Evolutionary conservation across 2,329 filamentous ascomycete species (phyloP).

Genomic region (Colletotrichum spaethianum): DNA sequence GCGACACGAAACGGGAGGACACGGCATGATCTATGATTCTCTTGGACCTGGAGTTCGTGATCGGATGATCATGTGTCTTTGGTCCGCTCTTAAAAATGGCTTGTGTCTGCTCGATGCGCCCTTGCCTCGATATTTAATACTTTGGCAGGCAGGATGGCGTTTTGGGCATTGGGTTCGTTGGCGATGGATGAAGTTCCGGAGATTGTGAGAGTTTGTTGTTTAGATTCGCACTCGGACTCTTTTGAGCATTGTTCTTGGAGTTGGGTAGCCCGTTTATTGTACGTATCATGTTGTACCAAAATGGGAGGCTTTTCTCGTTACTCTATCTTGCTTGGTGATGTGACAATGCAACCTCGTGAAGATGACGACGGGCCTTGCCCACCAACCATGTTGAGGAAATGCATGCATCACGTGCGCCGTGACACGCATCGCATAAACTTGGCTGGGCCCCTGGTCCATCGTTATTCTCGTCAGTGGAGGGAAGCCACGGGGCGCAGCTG

Average conservation of each 20-base stretch:
- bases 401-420: conserved; percentile 27
- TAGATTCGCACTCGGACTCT: conserved; percentile 34
- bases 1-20: conserved; percentile 35
- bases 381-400: neutral
- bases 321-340: neutral
- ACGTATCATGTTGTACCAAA: conserved; percentile 40
- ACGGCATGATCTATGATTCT: conserved; percentile 42
- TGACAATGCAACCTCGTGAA: neutral
- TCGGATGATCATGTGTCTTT: conserved; percentile 40
- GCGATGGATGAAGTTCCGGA: conserved; percentile 36
- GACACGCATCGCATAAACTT: conserved; percentile 37
- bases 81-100: conserved; percentile 25
- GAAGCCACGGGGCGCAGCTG: conserved; percentile 38
- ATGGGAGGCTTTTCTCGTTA: conserved; percentile 34
- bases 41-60: conserved; percentile 42
- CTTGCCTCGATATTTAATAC: conserved; percentile 38
- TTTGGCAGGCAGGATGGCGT: conserved; percentile 35
- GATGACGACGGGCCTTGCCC: neutral
- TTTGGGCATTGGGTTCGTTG: conserved; percentile 36
- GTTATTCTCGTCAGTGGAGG: conserved; percentile 15
- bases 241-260: conserved; percentile 39
- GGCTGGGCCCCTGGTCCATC: conserved; percentile 29
- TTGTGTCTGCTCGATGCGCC: conserved; percentile 29
- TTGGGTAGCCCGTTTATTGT: conserved; percentile 31
- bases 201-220: conserved; percentile 35